Base-by-base conservation (phyloP, 2,329 filamentous ascomycete genomes). In the Thermochaetoides dissita region DNA sequence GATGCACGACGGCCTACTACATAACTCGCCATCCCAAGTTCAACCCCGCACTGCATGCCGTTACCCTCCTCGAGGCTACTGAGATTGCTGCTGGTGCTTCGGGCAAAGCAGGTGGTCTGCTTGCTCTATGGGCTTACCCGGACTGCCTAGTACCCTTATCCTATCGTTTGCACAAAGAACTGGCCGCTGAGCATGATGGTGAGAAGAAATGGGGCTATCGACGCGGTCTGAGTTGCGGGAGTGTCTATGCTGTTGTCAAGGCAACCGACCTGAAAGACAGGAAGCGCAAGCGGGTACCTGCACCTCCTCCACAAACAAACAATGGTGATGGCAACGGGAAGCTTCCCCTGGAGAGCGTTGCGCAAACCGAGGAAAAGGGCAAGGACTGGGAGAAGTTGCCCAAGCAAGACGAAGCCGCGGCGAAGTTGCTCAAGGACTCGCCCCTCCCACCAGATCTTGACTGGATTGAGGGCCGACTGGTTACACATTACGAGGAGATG, bases 41-140 rank as follows among this genome's bases (percentile, higher is more conserved):
- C 65, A 72, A 91, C 58, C 77, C 79, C 35, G 63, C 72, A 17
- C 73, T 75, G 41, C 84, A 94, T 59, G 79, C 70, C 41, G 81
- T 96, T 54, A 94, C 84, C 1, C 69, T 98, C 30, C 71, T 96
- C 42, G 91, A 98, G 67, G 87, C 91, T 1, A 79, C 78, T 3
- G 71, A 79, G 36, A 80, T 96, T 49, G 91, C 91, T 6, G 77
- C 85, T n/a, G 89, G 84, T 24, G 89, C 91, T 33, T 94, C 87
- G 7, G 91, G 91, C 34, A 96, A 95, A 64, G 89, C 91, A 0
- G 91, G 91, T 10, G 91, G 91, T 1, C 69, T 98, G 5, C 71
- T 98, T 17, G 91, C 81, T 1, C 68, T 88, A 10, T 96, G 89
- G 87, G 91, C 89, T 1, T 95, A 94, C 56, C 91, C 91, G 0